Base-by-base conservation (phyloP, 495 filamentous ascomycete genomes). In the Parathielavia hyrcaniae region DNA sequence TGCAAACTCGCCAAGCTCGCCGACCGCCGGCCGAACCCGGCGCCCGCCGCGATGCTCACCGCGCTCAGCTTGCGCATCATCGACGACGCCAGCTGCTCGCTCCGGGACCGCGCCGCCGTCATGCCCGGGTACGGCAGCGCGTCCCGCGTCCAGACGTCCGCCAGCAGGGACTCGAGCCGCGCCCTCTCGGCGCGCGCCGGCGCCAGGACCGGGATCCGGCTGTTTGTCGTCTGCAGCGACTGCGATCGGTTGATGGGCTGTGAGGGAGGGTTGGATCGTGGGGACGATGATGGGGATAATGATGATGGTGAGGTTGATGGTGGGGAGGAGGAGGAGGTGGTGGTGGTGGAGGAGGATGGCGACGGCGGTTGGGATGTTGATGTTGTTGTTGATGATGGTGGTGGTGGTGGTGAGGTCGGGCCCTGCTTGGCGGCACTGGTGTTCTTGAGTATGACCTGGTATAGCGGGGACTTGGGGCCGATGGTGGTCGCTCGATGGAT, bases 361-460 rank as follows among this genome's bases (percentile, higher is more conserved):
- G n/a, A n/a, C n/a, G n/a, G n/a, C n/a, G n/a, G n/a, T n/a, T n/a
- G 46, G 39, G 13, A 22, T 14, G 10, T 53, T 4, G 35, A 19
- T 40, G 19, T n/a, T n/a, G n/a, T n/a, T n/a, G 26, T 30, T 30
- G 26, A n/a, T 30, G 26, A 30, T 6, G 26, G 6, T 30, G 26
- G 6, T 30, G 26, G 6, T 30, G 26, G 6, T 30, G 26, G 6
- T 30, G 14, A 14, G 32, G 45, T 11, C 70, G 49, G 7, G 1
- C 2, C 1, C 12, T 83, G 81, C 58, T 86, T 85, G 23, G 83
- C 78, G 19, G 81, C 83, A 66, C 86, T 84, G 2, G 93, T 97
- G 63, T 95, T 95, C 64, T 88, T 91, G 66, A 98, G 90, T 39
- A 96, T 87, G 41, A 97, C 85, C 62, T 91, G 86, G 72, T 70